These are phyloP conservation scores for Phytomonas sp. DNA, from an alignment of 208 protist genomes.

Conservation along the genomic window DNA sequence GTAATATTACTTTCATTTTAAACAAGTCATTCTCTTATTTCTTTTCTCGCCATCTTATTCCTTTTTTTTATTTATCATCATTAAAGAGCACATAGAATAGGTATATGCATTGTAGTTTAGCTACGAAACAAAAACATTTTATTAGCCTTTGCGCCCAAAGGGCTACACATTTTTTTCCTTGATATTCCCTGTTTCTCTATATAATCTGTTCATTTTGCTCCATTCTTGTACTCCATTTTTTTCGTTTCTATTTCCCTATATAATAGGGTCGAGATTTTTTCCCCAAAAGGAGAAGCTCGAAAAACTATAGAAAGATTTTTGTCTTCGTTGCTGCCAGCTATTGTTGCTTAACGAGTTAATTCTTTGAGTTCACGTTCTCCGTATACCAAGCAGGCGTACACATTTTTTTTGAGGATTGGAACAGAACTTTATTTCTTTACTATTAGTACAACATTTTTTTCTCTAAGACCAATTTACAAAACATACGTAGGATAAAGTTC, in stretches of 20 bases:
- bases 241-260: slow-evolving; percentile 1
- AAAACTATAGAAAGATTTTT: background rate
- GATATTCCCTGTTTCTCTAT: slow-evolving; percentile 8
- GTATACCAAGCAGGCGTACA: background rate
- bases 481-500: background rate
- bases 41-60: background rate
- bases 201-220: slow-evolving; percentile 9
- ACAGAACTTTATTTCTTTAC: background rate
- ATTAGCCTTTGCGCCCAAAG: background rate
- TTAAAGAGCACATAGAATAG: background rate
- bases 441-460: background rate
- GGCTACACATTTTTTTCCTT: background rate
- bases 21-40: background rate
- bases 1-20: background rate
- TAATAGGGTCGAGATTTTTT: background rate
- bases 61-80: background rate
- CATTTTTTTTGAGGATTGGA: background rate
- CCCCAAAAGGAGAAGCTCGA: background rate
- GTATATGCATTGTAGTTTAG: background rate
- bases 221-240: slow-evolving; percentile 3
- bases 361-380: background rate
- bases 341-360: background rate
- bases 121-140: background rate
- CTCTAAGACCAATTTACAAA: background rate
- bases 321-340: background rate